Base-by-base conservation (phyloP, 345 rosid genomes). In the Populus ilicifolia region DNA sequence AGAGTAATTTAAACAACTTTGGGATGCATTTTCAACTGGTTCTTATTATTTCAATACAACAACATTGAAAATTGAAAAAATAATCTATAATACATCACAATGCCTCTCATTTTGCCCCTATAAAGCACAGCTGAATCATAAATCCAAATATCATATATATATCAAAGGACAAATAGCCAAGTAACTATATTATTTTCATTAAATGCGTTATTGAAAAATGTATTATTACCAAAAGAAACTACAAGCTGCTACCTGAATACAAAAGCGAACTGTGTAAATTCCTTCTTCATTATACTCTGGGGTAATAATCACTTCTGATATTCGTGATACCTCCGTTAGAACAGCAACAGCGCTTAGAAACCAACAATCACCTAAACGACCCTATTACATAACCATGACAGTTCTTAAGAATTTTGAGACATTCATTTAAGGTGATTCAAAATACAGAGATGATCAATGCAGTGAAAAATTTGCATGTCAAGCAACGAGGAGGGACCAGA, bases 311-410 rank as follows among this genome's bases (percentile, higher is more conserved):
- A 96, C 98, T 81, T 96, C 96, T 63, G 99, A 89, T 89, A 96
- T 94, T 63, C 78, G 93, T 69, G 97, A 92, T 76, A 86, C 99
- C 85, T 96, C 99, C 25, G 99, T 89, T 74, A 94, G 74, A 80
- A 96, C 99, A 75, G 99, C 98, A 78, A 96, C 97, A 46, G 99
- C 99, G 78, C 99, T 96, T 84, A 96, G 83, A 84, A 96, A 96
- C 99, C 99, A 96, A 81, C 99, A 96, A 87, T 96, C 98, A 0
- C 99, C 99, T 83, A 96, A 82, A 29, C 91, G 99, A 44, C 99
- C 99, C 99, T 96, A 71, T 84, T 80, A 4, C 84, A 78, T 80
- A 77, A 46, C 18, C 73, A 80, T 72, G 71, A 33, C 21, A 43
- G 30, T 27, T 63, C 67, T 63, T 61, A 65, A 69, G 74, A 75